Evolutionary conservation across 352 stramenopile species (phyloP).

Genomic region (Blastocystis sp.): DNA sequence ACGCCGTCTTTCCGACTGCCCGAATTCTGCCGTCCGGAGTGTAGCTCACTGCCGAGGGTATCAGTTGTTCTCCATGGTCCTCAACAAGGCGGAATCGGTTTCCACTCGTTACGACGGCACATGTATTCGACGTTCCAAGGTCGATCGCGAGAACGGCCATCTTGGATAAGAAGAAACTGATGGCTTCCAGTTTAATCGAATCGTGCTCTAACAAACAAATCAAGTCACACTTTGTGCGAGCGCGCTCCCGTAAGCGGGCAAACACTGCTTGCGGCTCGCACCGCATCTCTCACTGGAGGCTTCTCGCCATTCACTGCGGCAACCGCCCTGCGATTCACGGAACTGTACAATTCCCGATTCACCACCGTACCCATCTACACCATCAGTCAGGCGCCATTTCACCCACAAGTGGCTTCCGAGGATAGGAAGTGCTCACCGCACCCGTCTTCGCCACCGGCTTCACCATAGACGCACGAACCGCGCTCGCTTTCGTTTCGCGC

Average conservation of each 20-base stretch:
- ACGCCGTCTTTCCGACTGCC: neutral
- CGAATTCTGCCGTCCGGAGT: neutral
- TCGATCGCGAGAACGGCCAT: neutral
- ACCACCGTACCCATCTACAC: neutral
- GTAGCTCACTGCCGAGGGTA: constrained; percentile 11
- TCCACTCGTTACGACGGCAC: neutral
- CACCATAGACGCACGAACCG: neutral
- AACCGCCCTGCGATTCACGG: neutral
- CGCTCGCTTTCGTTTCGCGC: constrained; percentile 20
- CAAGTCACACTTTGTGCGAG: neutral
- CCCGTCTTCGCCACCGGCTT: neutral
- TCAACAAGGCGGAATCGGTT: neutral
- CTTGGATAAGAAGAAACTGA: neutral
- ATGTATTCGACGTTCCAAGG: neutral
- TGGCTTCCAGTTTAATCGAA: neutral
- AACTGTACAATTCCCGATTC: neutral
- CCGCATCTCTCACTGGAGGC: neutral
- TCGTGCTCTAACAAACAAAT: neutral
- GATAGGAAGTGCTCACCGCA: neutral
- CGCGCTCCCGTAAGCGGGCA: neutral
- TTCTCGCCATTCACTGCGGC: neutral
- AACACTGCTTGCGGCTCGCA: neutral
- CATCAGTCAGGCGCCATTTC: neutral
- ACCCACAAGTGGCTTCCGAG: neutral
- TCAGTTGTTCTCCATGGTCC: neutral